Percentiles rank a stretch among this genome's conserved stretches.
Conservation (phyloP, 345 rosid genomes). For the Eucalyptus regnans region DNA sequence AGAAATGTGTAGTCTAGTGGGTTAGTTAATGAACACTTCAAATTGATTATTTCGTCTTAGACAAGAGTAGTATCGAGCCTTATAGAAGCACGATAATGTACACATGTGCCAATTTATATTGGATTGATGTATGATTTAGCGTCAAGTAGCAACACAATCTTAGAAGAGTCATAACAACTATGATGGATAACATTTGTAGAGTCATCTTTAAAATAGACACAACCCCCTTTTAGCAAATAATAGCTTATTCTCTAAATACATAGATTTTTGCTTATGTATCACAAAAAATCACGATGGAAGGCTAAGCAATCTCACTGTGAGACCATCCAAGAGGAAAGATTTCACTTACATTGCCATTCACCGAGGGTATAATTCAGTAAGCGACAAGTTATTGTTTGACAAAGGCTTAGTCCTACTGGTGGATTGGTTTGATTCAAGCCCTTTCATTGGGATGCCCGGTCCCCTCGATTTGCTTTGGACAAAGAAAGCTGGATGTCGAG, state of each 20-base stretch:
- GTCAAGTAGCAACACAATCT: too few relatives aligned
- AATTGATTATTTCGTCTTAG: not conserved
- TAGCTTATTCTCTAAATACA: not conserved
- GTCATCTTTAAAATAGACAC: not conserved
- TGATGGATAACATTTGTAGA: not conserved
- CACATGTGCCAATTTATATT: not conserved
- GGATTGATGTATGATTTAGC: not conserved
- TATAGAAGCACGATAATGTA: not conserved
- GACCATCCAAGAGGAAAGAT: not conserved
- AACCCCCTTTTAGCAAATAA: not conserved
- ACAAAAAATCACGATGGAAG: not conserved
- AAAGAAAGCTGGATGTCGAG: not conserved
- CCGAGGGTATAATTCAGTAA: constrained; percentile 26
- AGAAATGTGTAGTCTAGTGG: not conserved
- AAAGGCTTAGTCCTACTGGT: not conserved
- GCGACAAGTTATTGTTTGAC: constrained; percentile 18
- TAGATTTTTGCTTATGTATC: not conserved
- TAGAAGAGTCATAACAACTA: not conserved
- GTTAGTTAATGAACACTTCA: not conserved
- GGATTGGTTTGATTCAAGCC: not conserved
- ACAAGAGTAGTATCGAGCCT: not conserved
- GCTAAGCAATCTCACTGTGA: not conserved
- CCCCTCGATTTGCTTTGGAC: not conserved
- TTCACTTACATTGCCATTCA: not conserved
- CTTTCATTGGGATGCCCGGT: not conserved